Conservation (phyloP, 140 eudicot species). For the Bidens hawaiensis region DNA sequence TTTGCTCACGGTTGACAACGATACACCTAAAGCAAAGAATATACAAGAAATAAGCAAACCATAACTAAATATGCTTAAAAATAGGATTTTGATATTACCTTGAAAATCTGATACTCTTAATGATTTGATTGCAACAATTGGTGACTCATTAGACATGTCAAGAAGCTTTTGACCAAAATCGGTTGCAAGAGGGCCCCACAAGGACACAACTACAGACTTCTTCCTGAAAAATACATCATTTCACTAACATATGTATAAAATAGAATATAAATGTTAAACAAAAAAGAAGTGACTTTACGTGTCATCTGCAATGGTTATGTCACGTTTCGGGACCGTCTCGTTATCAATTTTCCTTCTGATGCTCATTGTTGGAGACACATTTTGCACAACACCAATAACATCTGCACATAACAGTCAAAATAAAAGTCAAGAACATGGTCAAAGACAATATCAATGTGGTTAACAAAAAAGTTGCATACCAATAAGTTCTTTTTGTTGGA, state of each 20-base stretch:
- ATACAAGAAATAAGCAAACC: background rate
- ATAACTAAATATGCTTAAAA: background rate
- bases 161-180: conserved; percentile 68
- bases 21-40: conserved; percentile 52
- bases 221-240: conserved; percentile 44
- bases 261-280: background rate
- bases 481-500: conserved; percentile 62
- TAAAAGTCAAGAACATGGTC: no score
- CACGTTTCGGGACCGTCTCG: conserved; percentile 76
- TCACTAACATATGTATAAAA: conserved; percentile 1
- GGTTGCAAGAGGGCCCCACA: conserved; percentile 87
- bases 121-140: conserved; percentile 84
- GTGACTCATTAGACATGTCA: conserved; percentile 67
- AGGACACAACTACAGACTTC: conserved; percentile 87
- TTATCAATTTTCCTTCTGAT: conserved; percentile 76
- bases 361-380: conserved; percentile 86
- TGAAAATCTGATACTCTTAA: conserved; percentile 80
- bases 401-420: conserved; percentile 32
- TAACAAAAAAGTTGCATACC: conserved; percentile 35
- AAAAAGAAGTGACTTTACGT: conserved; percentile 38
- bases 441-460: background rate
- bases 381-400: conserved; percentile 93
- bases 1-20: conserved; percentile 65
- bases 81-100: conserved; percentile 49
- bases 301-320: conserved; percentile 86